A percentile compares a stretch with the other conserved stretches of the same genome.
phyloP scores from a whole-genome alignment of 202 grass and related monocot genomes.

The Cymbopogon flexuosus region DNA sequence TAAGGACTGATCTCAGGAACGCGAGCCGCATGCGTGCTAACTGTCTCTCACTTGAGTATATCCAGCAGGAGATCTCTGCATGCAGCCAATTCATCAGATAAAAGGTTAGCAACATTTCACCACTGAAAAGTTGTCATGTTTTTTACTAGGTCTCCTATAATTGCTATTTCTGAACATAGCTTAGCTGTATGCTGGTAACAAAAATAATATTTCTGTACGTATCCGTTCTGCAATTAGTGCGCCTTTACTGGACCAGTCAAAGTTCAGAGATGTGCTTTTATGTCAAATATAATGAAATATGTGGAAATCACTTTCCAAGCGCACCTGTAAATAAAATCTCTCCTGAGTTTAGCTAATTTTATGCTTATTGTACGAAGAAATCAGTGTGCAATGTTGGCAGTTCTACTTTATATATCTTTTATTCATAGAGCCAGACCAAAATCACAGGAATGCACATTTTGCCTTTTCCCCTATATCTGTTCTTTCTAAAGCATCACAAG shows the following conservation, averaged over 20 bases:
- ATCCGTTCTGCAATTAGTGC: neutral
- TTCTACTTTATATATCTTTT: neutral
- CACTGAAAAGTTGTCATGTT: neutral
- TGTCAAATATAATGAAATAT: neutral
- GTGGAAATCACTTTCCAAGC: neutral
- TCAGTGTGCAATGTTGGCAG: neutral
- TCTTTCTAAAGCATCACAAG: neutral
- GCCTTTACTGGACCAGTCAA: neutral
- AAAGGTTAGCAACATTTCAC: conserved; percentile 16
- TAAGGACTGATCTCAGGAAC: conserved; percentile 51
- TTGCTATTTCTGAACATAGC: neutral
- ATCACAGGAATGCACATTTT: neutral
- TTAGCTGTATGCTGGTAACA: neutral
- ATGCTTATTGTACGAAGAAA: neutral
- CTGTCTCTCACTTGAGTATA: conserved; percentile 61
- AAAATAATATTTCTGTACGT: neutral
- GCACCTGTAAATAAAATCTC: conserved; percentile 3
- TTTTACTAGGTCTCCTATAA: neutral
- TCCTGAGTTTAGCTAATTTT: neutral
- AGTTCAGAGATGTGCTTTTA: neutral
- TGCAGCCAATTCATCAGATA: conserved; percentile 23
- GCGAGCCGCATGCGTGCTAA: conserved; percentile 43
- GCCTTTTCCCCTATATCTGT: neutral
- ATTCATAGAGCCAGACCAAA: neutral
- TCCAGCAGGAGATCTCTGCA: conserved; percentile 58